Evolutionary conservation across 352 stramenopile genomes (phyloP).

Genomic region (Halophytophthora polymorphica): DNA sequence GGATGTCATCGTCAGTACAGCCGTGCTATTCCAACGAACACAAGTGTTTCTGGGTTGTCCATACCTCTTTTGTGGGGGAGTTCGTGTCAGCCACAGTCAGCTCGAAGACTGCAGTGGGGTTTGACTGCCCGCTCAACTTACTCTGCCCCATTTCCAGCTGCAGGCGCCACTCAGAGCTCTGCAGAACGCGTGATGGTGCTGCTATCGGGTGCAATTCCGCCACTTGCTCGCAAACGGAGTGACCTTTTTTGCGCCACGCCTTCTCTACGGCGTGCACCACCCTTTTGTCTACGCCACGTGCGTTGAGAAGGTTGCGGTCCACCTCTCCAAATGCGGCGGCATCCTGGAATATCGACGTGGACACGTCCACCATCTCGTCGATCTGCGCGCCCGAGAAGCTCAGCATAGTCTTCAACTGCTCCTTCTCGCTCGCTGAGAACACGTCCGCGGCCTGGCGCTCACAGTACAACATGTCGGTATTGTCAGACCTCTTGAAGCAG

Average conservation of each 20-base stretch:
- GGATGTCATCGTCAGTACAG: constrained; percentile 1
- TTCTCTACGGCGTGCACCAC: constrained; percentile 40
- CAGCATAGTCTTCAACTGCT: constrained; percentile 47
- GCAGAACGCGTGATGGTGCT: constrained; percentile 23
- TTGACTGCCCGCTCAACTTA: constrained; percentile 31
- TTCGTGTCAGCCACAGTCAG: constrained; percentile 25
- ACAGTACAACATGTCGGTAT: neutral
- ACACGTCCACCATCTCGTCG: constrained; percentile 27
- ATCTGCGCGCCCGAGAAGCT: constrained; percentile 37
- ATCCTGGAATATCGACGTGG: constrained; percentile 36
- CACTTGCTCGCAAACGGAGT: constrained; percentile 8
- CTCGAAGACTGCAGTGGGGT: constrained; percentile 57
- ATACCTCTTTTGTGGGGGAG: constrained; percentile 12
- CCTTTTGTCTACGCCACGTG: constrained; percentile 17
- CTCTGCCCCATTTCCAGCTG: constrained; percentile 54
- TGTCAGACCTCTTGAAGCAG: neutral
- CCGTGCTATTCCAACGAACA: neutral
- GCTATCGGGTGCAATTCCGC: constrained; percentile 3
- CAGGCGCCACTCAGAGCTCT: constrained; percentile 45
- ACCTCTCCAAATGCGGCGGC: constrained; percentile 41
- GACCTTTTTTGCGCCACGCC: constrained; percentile 61
- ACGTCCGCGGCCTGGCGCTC: constrained; percentile 19
- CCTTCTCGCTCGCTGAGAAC: constrained; percentile 43
- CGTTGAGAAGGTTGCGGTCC: constrained; percentile 23
- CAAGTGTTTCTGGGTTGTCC: neutral